phyloP scores from a whole-genome alignment of 306 rosid genomes.

The Trifolium pratense region DNA sequence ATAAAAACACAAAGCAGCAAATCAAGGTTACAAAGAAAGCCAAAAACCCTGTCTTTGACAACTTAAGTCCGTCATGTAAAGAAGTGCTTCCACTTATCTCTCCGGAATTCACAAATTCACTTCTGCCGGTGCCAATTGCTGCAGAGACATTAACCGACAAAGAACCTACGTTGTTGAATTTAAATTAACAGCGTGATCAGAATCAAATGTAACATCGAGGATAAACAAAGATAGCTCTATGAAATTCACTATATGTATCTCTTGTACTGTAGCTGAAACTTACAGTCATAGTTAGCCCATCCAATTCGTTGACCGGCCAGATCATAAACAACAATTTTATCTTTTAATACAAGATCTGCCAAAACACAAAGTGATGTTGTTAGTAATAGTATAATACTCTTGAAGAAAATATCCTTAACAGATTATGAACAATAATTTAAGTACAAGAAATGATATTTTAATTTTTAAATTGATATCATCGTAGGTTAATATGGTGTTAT shows the following conservation, averaged over 20 bases:
- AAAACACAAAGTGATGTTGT: slow-evolving; percentile 36
- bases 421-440: slow-evolving; percentile 14
- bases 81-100: slow-evolving; percentile 54
- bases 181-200: slow-evolving; percentile 19
- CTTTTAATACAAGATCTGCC: slow-evolving; percentile 91
- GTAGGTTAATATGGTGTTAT: slow-evolving; percentile 33
- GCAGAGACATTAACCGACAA: slow-evolving; percentile 82
- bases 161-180: slow-evolving; percentile 60
- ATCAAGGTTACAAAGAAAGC: slow-evolving; percentile 54
- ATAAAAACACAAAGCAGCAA: slow-evolving; percentile 51
- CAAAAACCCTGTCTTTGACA: slow-evolving; percentile 43
- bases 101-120: slow-evolving; percentile 74
- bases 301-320: slow-evolving; percentile 84
- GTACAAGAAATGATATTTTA: slow-evolving; percentile 8
- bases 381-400: slow-evolving; percentile 41
- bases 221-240: slow-evolving; percentile 8
- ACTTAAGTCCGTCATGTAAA: slow-evolving; percentile 41
- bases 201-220: slow-evolving; percentile 13
- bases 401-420: slow-evolving; percentile 8
- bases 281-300: slow-evolving; percentile 93
- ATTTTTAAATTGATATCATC: not conserved
- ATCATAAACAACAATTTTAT: slow-evolving; percentile 89
- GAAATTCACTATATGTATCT: slow-evolving; percentile 22
- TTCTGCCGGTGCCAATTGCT: slow-evolving; percentile 59
- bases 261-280: slow-evolving; percentile 53